Percentiles rank a stretch among this genome's conserved stretches.
These are phyloP conservation scores for Coemansia sp. DNA, from an alignment of 192 early-diverging fungal genomes.

Conservation along the genomic window DNA sequence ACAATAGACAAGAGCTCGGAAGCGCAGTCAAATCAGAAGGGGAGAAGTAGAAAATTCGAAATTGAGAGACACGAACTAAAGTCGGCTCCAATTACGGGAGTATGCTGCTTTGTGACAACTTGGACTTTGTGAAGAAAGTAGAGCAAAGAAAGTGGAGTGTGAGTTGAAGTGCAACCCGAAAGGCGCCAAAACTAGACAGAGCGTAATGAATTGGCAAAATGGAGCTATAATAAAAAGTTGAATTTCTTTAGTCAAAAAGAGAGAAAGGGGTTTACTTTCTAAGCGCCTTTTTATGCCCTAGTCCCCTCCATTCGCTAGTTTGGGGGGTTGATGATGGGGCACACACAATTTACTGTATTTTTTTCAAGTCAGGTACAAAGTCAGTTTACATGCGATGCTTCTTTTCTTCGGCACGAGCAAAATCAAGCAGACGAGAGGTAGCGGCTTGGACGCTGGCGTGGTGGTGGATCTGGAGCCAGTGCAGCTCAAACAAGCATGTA, in stretches of 20 bases:
- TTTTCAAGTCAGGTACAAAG: neutral
- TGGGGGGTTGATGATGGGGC: neutral
- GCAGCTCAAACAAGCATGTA: constrained; percentile 85
- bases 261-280: neutral
- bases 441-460: constrained; percentile 35
- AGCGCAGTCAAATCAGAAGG: neutral
- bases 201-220: neutral
- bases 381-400: constrained; percentile 33
- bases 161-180: neutral
- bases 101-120: neutral
- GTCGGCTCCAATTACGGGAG: neutral
- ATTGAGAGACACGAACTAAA: constrained; percentile 1
- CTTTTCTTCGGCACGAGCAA: constrained; percentile 39
- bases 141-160: neutral
- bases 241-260: constrained; percentile 12
- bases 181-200: neutral
- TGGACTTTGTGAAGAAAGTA: neutral
- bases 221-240: constrained; percentile 9
- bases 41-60: neutral
- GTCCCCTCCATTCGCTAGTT: neutral
- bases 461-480: constrained; percentile 60
- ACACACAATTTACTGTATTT: neutral
- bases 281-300: neutral
- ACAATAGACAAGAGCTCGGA: constrained; percentile 5
- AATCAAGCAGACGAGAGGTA: constrained; percentile 32